A percentile compares a stretch with the other conserved stretches of the same genome.
These are phyloP conservation scores for Boletus reticulatus DNA, from an alignment of 768 basidiomycete species.

Conservation along the genomic window DNA sequence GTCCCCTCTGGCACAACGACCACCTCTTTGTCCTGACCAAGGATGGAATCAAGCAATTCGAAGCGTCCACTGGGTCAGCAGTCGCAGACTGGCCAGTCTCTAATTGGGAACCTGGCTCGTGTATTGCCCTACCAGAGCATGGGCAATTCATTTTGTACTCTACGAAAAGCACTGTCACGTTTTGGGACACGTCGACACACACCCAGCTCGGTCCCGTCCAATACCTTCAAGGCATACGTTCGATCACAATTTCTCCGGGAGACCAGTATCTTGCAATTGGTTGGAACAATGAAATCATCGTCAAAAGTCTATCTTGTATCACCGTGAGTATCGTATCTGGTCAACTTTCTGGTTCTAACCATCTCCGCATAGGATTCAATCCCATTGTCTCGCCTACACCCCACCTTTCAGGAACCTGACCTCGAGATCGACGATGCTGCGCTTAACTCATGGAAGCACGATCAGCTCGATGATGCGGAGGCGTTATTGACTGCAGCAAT, in stretches of 20 bases:
- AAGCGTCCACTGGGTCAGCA: background rate
- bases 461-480: background rate
- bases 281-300: background rate
- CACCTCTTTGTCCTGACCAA: background rate
- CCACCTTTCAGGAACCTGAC: background rate
- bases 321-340: background rate
- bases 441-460: background rate
- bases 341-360: background rate
- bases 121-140: background rate
- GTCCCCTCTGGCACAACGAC: constrained; percentile 3
- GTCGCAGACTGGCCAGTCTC: background rate
- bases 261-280: background rate
- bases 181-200: constrained; percentile 1
- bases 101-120: background rate
- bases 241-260: background rate
- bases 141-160: background rate
- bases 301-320: background rate
- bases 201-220: background rate
- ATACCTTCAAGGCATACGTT: background rate
- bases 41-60: background rate
- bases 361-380: background rate
- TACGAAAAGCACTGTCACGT: background rate
- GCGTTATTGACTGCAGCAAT: background rate
- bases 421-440: background rate
- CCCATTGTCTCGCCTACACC: background rate